Percentiles rank a stretch among this genome's conserved stretches.
Evolutionary conservation across 495 filamentous ascomycete species (phyloP).

Genomic region (Trichoderma gamsii): DNA sequence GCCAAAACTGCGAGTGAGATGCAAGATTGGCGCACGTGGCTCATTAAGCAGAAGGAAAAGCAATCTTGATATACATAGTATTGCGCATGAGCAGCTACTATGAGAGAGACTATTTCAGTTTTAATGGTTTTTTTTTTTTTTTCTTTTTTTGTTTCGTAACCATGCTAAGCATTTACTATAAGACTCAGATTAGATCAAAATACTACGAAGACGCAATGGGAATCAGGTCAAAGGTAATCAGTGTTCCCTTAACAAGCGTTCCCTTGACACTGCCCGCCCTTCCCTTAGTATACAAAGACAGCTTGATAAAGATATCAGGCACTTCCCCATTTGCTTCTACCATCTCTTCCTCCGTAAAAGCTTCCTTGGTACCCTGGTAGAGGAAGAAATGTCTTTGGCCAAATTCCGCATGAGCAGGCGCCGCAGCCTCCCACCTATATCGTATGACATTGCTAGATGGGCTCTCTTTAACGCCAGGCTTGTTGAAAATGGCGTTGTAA

Average conservation of each 20-base stretch:
- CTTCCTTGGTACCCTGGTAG: not conserved
- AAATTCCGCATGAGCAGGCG: not conserved
- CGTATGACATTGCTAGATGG: not conserved
- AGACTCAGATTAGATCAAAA: not conserved
- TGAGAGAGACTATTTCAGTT: too few relatives aligned
- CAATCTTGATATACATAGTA: not conserved
- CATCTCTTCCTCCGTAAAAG: not conserved
- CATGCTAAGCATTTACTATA: too few relatives aligned
- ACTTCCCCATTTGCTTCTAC: not conserved
- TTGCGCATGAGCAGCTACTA: not conserved
- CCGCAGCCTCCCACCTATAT: constrained; percentile 12
- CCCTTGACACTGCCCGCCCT: not conserved
- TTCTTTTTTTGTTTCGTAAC: too few relatives aligned
- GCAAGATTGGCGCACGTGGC: constrained; percentile 19
- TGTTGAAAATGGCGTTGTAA: constrained; percentile 27
- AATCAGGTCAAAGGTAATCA: not conserved
- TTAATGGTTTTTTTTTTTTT: too few relatives aligned
- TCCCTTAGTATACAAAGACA: constrained; percentile 7
- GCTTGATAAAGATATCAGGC: constrained; percentile 14
- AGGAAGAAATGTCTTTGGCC: constrained; percentile 1
- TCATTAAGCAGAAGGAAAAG: not conserved
- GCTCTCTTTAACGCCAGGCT: not conserved
- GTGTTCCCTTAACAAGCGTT: not conserved
- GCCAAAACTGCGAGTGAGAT: constrained; percentile 25
- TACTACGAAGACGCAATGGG: not conserved